phyloP scores from a whole-genome alignment of 2,329 filamentous ascomycete genomes.

The Lasiodiplodia hormozganensis region DNA sequence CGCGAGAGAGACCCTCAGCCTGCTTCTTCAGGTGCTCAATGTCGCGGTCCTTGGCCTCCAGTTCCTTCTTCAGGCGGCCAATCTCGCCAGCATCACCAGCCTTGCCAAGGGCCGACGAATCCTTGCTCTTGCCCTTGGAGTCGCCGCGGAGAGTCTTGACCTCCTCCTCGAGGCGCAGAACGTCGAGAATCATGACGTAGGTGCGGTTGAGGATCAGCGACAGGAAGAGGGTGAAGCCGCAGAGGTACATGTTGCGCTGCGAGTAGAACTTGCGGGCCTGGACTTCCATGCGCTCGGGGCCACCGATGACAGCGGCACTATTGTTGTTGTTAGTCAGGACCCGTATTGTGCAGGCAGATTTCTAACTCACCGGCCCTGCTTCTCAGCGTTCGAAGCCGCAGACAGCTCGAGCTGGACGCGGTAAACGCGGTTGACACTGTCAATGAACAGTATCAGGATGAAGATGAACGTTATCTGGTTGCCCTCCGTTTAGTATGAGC shows the following conservation, averaged over 20 bases:
- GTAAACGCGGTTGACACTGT: conserved; percentile 96
- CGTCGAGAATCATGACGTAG: conserved; percentile 95
- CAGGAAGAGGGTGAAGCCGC: conserved; percentile 98
- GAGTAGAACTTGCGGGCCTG: conserved; percentile 99
- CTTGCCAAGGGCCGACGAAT: conserved; percentile 73
- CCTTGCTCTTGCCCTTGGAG: conserved; percentile 57
- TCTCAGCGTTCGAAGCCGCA: conserved; percentile 69
- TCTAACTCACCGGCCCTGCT: conserved; percentile 56
- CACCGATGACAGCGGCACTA: conserved; percentile 74
- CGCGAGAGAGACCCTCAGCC: conserved; percentile 78
- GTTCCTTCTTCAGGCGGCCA: conserved; percentile 68
- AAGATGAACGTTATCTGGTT: conserved; percentile 93
- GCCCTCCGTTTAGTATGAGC: conserved; percentile 1
- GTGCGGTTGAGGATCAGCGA: conserved; percentile 99
- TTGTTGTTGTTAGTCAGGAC: conserved; percentile 12
- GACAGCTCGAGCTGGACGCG: conserved; percentile 90
- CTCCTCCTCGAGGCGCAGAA: conserved; percentile 90
- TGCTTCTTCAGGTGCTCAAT: conserved; percentile 93
- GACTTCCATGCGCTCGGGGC: conserved; percentile 95
- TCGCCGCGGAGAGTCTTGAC: conserved; percentile 81
- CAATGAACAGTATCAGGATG: conserved; percentile 96
- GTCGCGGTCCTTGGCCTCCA: conserved; percentile 79
- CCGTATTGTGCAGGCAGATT: conserved; percentile 30
- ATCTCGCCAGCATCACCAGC: conserved; percentile 80
- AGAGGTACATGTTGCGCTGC: conserved; percentile 99